Conservation (phyloP, 2,329 filamentous ascomycete species). For the Claviceps sp. region DNA sequence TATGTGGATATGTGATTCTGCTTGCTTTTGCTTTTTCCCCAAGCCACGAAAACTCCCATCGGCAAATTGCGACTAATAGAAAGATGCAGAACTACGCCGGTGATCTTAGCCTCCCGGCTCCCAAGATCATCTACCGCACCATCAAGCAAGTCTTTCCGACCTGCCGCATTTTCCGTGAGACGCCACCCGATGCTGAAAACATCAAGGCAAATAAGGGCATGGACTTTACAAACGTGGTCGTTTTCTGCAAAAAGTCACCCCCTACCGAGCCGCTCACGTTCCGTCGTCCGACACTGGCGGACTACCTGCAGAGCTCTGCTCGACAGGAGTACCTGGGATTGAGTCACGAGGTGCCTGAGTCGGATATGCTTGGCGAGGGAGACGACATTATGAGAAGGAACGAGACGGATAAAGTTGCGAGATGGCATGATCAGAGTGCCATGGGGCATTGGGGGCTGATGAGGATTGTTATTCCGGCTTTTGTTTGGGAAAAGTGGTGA, state of each 20-base stretch:
- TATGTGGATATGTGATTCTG: slow-evolving; percentile 28
- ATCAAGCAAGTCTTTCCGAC: slow-evolving; percentile 73
- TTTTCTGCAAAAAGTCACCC: slow-evolving; percentile 68
- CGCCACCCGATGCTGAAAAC: slow-evolving; percentile 34
- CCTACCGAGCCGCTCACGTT: slow-evolving; percentile 41
- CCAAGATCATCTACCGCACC: slow-evolving; percentile 68
- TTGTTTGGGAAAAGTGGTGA: slow-evolving; percentile 80
- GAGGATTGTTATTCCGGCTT: slow-evolving; percentile 63
- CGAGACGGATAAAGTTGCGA: slow-evolving; percentile 51
- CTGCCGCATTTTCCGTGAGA: slow-evolving; percentile 84
- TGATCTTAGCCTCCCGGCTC: slow-evolving; percentile 64
- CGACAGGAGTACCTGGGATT: slow-evolving; percentile 60
- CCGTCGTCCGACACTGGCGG: slow-evolving; percentile 46
- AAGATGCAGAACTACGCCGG: slow-evolving; percentile 74
- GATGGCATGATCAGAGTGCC: slow-evolving; percentile 64
- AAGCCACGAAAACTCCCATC: background rate
- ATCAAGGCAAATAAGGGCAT: slow-evolving; percentile 32
- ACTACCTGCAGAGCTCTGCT: slow-evolving; percentile 60
- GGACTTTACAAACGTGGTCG: slow-evolving; percentile 91
- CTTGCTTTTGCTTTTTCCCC: background rate
- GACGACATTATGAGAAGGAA: slow-evolving; percentile 45
- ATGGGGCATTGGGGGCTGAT: slow-evolving; percentile 85
- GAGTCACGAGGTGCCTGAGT: slow-evolving; percentile 49
- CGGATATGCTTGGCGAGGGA: slow-evolving; percentile 30
- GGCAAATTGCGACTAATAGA: slow-evolving; percentile 8